A percentile compares a stretch with the other conserved stretches of the same genome.
Evolutionary conservation across 169 alveolate genomes (phyloP).

Genomic region (Ichthyophthirius multifiliis): DNA sequence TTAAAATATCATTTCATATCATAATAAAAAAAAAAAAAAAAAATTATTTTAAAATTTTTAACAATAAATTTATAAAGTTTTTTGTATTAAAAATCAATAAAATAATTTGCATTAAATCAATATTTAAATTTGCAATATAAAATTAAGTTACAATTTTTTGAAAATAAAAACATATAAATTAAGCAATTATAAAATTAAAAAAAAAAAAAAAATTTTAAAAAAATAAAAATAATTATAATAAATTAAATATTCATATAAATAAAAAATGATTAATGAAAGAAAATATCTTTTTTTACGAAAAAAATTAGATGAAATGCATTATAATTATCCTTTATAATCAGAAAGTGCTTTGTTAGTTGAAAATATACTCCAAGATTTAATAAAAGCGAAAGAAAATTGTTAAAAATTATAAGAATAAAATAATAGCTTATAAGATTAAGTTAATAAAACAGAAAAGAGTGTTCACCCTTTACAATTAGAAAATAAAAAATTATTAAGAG

Average conservation of each 20-base stretch:
- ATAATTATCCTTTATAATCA: not conserved
- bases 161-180: too few relatives aligned
- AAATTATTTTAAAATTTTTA: too few relatives aligned
- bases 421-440: conserved; percentile 12
- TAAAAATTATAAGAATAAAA: conserved; percentile 29
- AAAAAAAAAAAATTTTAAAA: too few relatives aligned
- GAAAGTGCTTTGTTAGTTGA: conserved; percentile 60
- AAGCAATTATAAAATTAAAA: too few relatives aligned
- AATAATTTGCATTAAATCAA: too few relatives aligned
- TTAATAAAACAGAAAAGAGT: conserved; percentile 1
- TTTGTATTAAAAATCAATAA: too few relatives aligned
- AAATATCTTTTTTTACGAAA: not conserved
- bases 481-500: conserved; percentile 52
- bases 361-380: conserved; percentile 38
- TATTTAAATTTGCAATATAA: too few relatives aligned
- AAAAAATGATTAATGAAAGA: not conserved
- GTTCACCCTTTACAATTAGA: conserved; percentile 42
- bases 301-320: not conserved
- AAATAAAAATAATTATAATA: too few relatives aligned
- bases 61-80: too few relatives aligned
- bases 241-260: not conserved
- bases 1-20: too few relatives aligned
- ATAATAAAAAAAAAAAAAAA: too few relatives aligned
- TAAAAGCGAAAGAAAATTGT: conserved; percentile 48
- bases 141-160: too few relatives aligned